Evolutionary conservation across 345 rosid genomes (phyloP).

Genomic region (Citrus medica): DNA sequence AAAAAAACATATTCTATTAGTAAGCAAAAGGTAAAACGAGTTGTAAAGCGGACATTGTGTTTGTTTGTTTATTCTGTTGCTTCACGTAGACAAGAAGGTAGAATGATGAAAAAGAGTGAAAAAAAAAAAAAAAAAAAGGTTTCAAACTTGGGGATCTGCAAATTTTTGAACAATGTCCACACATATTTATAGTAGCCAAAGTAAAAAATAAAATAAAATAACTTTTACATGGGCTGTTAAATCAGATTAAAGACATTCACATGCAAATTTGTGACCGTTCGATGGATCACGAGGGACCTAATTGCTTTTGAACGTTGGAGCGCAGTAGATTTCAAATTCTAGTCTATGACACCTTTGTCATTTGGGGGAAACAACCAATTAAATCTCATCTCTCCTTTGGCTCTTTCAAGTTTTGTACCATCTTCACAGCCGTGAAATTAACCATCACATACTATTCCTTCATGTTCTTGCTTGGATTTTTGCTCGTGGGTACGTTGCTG

Average conservation of each 20-base stretch:
- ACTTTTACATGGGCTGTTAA: not conserved
- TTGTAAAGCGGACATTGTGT: slow-evolving; percentile 25
- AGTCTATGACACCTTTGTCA: not conserved
- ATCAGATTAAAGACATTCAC: slow-evolving; percentile 58
- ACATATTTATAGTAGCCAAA: slow-evolving; percentile 40
- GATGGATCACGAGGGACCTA: slow-evolving; percentile 32
- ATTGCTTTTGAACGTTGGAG: slow-evolving; percentile 56
- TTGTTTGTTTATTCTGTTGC: slow-evolving; percentile 22
- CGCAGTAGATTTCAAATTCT: slow-evolving; percentile 45
- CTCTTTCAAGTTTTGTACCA: not conserved
- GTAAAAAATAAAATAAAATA: slow-evolving; percentile 7
- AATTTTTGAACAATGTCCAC: slow-evolving; percentile 17
- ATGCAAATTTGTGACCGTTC: slow-evolving; percentile 62
- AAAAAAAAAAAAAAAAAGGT: slow-evolving; percentile 19
- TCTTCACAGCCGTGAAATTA: not conserved
- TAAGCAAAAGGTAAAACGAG: slow-evolving; percentile 29
- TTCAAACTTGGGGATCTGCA: slow-evolving; percentile 26
- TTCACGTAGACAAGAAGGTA: slow-evolving; percentile 73
- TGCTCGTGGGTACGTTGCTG: not conserved
- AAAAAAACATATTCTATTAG: slow-evolving; percentile 8
- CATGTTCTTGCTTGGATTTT: not conserved
- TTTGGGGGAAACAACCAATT: not conserved
- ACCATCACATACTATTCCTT: not conserved
- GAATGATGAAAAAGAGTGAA: slow-evolving; percentile 43
- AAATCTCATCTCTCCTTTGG: not conserved